A percentile compares a stretch with the other conserved stretches of the same genome.
Conservation (phyloP, 805 yeast genomes). For the Saturnispora sekii region DNA sequence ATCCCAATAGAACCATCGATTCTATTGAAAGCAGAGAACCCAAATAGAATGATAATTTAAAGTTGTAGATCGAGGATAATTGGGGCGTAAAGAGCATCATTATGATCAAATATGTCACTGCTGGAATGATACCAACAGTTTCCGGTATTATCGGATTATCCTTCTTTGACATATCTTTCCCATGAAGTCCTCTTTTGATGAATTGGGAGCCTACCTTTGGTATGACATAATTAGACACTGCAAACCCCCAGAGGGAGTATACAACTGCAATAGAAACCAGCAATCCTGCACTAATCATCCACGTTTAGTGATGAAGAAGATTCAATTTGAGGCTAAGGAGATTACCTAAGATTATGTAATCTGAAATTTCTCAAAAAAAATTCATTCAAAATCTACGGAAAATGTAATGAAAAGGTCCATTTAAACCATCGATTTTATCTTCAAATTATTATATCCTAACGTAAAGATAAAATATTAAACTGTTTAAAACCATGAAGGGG, state of each 20-base stretch:
- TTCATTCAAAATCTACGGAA: too few species aligned
- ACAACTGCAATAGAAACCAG: conserved; percentile 57
- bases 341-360: too few species aligned
- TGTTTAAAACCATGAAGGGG: too few species aligned
- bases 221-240: conserved; percentile 47
- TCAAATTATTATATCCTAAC: too few species aligned
- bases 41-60: conserved; percentile 73
- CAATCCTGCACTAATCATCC: conserved; percentile 9
- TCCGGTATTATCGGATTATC: conserved; percentile 76
- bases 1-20: conserved; percentile 74
- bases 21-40: conserved; percentile 78
- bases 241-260: conserved; percentile 58
- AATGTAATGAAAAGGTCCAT: too few species aligned
- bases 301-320: background rate
- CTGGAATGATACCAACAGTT: conserved; percentile 84
- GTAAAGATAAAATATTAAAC: too few species aligned
- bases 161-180: conserved; percentile 74
- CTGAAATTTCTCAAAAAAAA: too few species aligned
- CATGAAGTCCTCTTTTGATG: conserved; percentile 70
- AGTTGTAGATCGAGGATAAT: conserved; percentile 66
- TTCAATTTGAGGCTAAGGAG: too few species aligned
- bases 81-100: conserved; percentile 86
- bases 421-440: too few species aligned
- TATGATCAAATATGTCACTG: conserved; percentile 67
- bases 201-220: conserved; percentile 63